phyloP scores from a whole-genome alignment of 257 asterid species.

The Gardenia jasminoides region DNA sequence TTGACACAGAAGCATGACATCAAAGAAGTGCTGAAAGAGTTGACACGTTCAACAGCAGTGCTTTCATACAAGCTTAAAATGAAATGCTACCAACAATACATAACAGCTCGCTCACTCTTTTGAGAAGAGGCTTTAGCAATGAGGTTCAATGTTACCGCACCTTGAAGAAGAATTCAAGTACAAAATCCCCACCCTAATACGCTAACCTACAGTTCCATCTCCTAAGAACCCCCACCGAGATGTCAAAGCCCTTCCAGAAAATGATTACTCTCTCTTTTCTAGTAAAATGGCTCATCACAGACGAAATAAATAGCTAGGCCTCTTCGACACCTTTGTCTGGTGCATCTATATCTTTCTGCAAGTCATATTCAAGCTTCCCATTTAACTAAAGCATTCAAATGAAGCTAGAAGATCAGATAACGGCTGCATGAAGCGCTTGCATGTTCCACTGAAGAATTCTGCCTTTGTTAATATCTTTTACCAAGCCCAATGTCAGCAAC shows the following conservation, averaged over 20 bases:
- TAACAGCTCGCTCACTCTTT: too few relatives aligned
- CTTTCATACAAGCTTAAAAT: background rate
- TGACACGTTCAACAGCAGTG: background rate
- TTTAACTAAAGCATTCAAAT: background rate
- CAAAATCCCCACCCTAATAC: background rate
- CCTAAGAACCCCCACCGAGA: background rate
- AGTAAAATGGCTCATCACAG: background rate
- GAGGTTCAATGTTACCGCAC: background rate
- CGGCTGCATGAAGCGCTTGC: background rate
- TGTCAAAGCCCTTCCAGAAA: background rate
- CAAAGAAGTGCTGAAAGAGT: background rate
- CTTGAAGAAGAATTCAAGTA: background rate
- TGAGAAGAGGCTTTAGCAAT: background rate
- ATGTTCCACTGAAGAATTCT: constrained; percentile 10
- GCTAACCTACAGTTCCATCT: background rate
- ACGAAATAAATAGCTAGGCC: background rate
- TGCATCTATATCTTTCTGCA: background rate
- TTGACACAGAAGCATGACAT: background rate
- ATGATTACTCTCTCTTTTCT: background rate
- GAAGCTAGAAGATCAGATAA: background rate
- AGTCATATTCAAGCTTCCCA: background rate
- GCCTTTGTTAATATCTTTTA: background rate
- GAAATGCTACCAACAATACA: background rate
- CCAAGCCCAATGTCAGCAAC: constrained; percentile 34
- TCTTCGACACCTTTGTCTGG: background rate